These are phyloP conservation scores for Suillus placidus DNA, from an alignment of 768 basidiomycete species.

Conservation along the genomic window DNA sequence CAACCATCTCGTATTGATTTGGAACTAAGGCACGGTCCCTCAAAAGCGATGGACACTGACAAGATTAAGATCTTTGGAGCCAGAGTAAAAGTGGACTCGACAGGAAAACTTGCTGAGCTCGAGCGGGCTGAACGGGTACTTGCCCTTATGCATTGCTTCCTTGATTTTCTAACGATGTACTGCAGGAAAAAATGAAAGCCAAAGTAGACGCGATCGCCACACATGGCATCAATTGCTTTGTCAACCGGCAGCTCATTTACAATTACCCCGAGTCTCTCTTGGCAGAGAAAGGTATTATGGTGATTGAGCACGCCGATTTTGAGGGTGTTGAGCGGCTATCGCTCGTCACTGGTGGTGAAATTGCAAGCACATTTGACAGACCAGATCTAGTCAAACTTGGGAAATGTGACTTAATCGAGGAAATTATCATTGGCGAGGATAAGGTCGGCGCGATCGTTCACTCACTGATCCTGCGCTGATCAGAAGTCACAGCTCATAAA, in stretches of 20 bases:
- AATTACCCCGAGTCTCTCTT: constrained; percentile 97
- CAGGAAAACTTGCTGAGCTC: constrained; percentile 96
- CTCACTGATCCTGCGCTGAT: constrained; percentile 9
- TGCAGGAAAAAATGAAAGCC: constrained; percentile 98
- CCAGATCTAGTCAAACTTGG: constrained; percentile 94
- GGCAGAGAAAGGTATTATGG: constrained; percentile 93
- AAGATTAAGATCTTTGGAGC: constrained; percentile 99
- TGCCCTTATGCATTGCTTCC: constrained; percentile 13
- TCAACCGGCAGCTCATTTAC: constrained; percentile 98
- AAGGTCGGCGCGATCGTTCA: constrained; percentile 57
- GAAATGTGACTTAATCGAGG: constrained; percentile 92
- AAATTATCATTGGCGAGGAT: constrained; percentile 99
- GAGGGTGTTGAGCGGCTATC: constrained; percentile 97
- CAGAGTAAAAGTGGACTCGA: constrained; percentile 91
- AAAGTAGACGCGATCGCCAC: constrained; percentile 94
- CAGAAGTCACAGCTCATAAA: constrained; percentile 80
- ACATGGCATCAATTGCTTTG: constrained; percentile 96
- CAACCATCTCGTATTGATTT: not conserved
- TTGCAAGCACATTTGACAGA: constrained; percentile 91
- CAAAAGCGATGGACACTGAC: constrained; percentile 96
- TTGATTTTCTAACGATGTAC: not conserved
- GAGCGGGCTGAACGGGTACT: constrained; percentile 90
- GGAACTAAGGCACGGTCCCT: not conserved
- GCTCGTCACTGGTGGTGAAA: constrained; percentile 97
- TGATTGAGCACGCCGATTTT: constrained; percentile 98